phyloP scores from a whole-genome alignment of 345 rosid species.

The Passiflora organensis region DNA sequence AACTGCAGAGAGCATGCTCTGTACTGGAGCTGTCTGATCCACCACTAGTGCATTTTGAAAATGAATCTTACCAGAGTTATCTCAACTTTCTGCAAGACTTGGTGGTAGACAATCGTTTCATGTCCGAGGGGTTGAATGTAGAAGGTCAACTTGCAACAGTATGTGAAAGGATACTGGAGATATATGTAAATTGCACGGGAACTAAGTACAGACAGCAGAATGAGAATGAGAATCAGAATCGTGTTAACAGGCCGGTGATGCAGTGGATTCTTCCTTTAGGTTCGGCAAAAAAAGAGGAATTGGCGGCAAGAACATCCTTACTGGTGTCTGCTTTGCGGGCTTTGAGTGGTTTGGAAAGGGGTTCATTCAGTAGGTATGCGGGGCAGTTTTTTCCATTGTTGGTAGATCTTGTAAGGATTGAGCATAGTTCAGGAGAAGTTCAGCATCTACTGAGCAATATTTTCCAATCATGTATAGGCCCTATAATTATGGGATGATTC shows the following conservation, averaged over 20 bases:
- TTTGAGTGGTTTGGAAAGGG: constrained; percentile 45
- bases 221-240: constrained; percentile 13
- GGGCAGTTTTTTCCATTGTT: constrained; percentile 56
- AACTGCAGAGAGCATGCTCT: constrained; percentile 66
- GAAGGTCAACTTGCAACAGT: constrained; percentile 51
- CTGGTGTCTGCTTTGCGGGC: constrained; percentile 53
- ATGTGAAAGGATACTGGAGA: constrained; percentile 52
- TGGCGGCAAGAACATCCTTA: constrained; percentile 63
- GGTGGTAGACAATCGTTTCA: constrained; percentile 33
- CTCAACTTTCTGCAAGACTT: constrained; percentile 58
- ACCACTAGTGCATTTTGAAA: constrained; percentile 82
- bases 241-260: constrained; percentile 21
- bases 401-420: constrained; percentile 74
- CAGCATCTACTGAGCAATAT: constrained; percentile 56
- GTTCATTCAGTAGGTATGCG: constrained; percentile 48
- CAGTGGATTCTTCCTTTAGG: constrained; percentile 70
- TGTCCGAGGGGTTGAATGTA: constrained; percentile 43
- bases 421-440: constrained; percentile 81
- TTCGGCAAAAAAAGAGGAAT: constrained; percentile 70
- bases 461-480: constrained; percentile 80
- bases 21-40: constrained; percentile 71
- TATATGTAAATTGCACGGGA: constrained; percentile 54
- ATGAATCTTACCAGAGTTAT: constrained; percentile 67
- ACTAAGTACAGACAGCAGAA: constrained; percentile 18
- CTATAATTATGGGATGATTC: constrained; percentile 41